These are phyloP conservation scores for Boletus subparvulus DNA, from an alignment of 768 basidiomycete genomes.

Conservation along the genomic window DNA sequence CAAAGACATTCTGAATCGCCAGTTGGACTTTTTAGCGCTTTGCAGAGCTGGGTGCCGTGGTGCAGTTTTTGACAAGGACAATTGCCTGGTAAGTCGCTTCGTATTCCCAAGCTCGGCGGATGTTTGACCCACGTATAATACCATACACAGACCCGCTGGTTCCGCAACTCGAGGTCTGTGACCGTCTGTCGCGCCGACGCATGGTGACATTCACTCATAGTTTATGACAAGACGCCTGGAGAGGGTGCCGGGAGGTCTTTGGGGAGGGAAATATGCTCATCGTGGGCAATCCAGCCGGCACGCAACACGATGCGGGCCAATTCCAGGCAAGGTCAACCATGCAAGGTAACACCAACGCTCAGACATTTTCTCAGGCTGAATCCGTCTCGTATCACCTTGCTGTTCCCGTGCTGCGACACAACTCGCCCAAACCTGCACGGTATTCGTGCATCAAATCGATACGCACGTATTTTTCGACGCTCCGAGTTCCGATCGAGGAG, in stretches of 20 bases:
- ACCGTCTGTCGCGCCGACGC: no score
- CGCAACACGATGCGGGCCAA: conserved; percentile 68
- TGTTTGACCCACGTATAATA: conserved; percentile 35
- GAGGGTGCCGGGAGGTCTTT: conserved; percentile 66
- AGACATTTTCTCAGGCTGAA: conserved; percentile 63
- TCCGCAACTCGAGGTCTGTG: conserved; percentile 67
- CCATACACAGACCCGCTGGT: conserved; percentile 76
- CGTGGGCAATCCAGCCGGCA: conserved; percentile 94
- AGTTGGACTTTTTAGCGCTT: conserved; percentile 74
- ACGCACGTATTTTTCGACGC: conserved; percentile 69
- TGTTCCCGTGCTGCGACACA: conserved; percentile 81
- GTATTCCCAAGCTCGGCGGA: no score
- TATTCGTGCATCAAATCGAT: conserved; percentile 74
- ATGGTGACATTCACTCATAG: neutral
- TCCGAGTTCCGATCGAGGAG: conserved; percentile 51
- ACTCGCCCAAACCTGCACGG: conserved; percentile 67
- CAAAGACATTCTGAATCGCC: conserved; percentile 67
- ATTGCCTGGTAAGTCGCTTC: conserved; percentile 71
- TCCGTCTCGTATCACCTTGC: conserved; percentile 45
- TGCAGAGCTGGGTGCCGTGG: conserved; percentile 77
- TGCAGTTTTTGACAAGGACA: conserved; percentile 97
- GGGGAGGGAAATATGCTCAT: conserved; percentile 79
- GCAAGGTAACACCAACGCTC: neutral
- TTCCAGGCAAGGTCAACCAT: conserved; percentile 61
- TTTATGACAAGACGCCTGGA: conserved; percentile 66